phyloP scores from a whole-genome alignment of 2,329 filamentous ascomycete genomes.

The Sporothrix curviconia region DNA sequence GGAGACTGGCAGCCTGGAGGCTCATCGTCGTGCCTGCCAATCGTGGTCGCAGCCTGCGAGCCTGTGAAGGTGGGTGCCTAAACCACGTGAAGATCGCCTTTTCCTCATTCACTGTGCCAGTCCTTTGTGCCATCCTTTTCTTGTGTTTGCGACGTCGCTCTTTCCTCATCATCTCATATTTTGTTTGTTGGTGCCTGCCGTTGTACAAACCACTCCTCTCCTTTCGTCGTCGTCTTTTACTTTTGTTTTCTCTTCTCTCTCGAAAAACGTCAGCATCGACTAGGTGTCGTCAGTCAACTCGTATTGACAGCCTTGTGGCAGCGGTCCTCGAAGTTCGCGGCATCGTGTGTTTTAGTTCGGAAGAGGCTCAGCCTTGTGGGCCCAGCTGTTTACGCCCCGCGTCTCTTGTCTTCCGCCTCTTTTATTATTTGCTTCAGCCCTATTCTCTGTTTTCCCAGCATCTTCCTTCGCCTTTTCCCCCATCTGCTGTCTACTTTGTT shows the following conservation, averaged over 20 bases:
- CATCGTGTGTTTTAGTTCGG: no score
- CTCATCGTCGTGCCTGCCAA: neutral
- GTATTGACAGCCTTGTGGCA: neutral
- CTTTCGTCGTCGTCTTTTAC: no score
- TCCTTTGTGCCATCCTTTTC: neutral
- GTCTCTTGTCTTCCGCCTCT: neutral
- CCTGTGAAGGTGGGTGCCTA: conserved; percentile 8
- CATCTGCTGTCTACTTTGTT: no score
- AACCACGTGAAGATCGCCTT: neutral
- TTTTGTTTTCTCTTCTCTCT: neutral
- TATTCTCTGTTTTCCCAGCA: neutral
- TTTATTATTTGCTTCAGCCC: neutral
- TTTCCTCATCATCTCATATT: neutral
- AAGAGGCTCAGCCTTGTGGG: neutral
- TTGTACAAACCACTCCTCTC: no score
- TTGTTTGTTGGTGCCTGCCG: no score
- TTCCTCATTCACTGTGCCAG: neutral
- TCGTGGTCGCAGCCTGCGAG: neutral
- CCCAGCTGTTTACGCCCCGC: no score
- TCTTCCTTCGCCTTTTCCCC: neutral
- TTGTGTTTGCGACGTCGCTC: no score
- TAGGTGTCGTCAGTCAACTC: neutral
- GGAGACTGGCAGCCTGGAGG: neutral
- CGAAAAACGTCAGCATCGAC: neutral
- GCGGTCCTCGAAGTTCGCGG: no score